Evolutionary conservation across 345 rosid genomes (phyloP).

Genomic region (Raphanus raphanistrum): DNA sequence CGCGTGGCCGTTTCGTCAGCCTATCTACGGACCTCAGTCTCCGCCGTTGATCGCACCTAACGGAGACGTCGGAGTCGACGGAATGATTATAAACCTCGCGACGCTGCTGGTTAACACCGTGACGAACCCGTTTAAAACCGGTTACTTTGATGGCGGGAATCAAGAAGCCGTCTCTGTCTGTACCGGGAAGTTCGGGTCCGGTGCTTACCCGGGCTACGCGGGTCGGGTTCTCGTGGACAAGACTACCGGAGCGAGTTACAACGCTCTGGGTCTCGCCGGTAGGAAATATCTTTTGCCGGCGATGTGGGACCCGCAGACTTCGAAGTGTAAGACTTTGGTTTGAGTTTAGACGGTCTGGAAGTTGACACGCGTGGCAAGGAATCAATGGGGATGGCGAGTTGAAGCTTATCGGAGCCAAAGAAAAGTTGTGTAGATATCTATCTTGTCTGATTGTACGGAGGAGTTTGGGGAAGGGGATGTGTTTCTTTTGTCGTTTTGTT

Average conservation of each 20-base stretch:
- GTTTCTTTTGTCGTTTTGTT: constrained; percentile 35
- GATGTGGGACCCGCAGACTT: constrained; percentile 85
- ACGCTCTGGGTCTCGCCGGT: constrained; percentile 63
- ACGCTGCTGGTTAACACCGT: constrained; percentile 78
- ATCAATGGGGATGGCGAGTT: constrained; percentile 13
- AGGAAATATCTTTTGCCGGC: constrained; percentile 83
- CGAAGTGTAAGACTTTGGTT: constrained; percentile 56
- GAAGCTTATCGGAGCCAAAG: background rate
- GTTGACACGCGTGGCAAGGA: constrained; percentile 31
- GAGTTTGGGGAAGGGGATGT: background rate
- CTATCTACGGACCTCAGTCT: constrained; percentile 82
- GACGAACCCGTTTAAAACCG: constrained; percentile 70
- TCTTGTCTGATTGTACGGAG: constrained; percentile 18
- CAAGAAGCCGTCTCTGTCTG: constrained; percentile 83
- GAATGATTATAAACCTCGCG: constrained; percentile 85
- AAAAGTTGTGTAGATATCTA: constrained; percentile 35
- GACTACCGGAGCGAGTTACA: constrained; percentile 72
- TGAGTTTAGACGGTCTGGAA: background rate
- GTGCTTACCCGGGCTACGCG: constrained; percentile 82
- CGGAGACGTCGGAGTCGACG: constrained; percentile 91
- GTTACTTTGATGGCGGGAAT: constrained; percentile 68
- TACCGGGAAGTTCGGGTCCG: constrained; percentile 77
- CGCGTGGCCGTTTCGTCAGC: constrained; percentile 99
- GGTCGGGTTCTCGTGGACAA: constrained; percentile 67
- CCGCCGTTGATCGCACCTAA: constrained; percentile 82